These are phyloP conservation scores for Cynanchum wilfordii DNA, from an alignment of 257 asterid genomes.

Conservation along the genomic window DNA sequence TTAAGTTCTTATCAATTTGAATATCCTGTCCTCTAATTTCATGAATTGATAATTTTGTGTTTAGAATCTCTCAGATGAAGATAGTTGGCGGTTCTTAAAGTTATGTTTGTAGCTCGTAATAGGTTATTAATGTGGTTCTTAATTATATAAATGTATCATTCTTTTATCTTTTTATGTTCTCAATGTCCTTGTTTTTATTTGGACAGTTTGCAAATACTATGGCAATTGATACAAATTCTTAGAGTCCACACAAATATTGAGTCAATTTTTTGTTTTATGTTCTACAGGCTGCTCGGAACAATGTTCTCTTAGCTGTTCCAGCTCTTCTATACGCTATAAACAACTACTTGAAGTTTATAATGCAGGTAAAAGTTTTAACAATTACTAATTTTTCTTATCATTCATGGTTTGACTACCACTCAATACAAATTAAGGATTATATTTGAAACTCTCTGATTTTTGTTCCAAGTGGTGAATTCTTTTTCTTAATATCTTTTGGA, in stretches of 20 bases:
- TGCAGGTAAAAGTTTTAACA: conserved; percentile 59
- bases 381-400: neutral
- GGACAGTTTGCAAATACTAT: neutral
- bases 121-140: neutral
- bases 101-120: neutral
- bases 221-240: neutral
- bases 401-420: neutral
- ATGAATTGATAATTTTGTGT: neutral
- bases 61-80: neutral
- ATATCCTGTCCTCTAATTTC: neutral
- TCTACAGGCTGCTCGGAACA: conserved; percentile 87
- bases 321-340: conserved; percentile 90
- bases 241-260: neutral
- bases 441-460: neutral
- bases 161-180: neutral
- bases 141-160: neutral
- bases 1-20: neutral
- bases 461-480: neutral
- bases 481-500: neutral
- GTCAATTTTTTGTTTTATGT: conserved; percentile 13
- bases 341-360: conserved; percentile 81
- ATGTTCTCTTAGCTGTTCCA: conserved; percentile 85
- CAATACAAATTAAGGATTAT: neutral
- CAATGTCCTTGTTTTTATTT: neutral
- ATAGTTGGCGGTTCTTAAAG: neutral